phyloP scores from a whole-genome alignment of 2,329 filamentous ascomycete species.

The Ambrosiella beaveri region DNA sequence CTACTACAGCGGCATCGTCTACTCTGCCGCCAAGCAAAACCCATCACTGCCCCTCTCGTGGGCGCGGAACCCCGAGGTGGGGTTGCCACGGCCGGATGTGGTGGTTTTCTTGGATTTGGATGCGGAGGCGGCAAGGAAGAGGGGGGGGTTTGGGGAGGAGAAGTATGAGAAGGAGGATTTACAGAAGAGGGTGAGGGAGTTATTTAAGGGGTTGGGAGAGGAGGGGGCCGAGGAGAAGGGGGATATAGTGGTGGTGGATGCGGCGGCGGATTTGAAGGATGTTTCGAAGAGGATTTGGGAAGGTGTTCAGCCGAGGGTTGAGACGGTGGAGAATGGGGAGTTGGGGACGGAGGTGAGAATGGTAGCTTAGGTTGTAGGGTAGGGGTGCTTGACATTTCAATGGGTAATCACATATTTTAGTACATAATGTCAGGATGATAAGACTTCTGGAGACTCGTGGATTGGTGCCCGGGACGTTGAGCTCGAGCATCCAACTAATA shows the following conservation, averaged over 20 bases:
- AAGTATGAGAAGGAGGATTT: constrained; percentile 73
- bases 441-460: background rate
- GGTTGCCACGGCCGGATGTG: constrained; percentile 71
- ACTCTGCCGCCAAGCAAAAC: constrained; percentile 74
- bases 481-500: constrained; percentile 15
- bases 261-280: constrained; percentile 35
- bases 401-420: background rate
- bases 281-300: constrained; percentile 40
- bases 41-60: constrained; percentile 53
- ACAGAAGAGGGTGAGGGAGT: constrained; percentile 58
- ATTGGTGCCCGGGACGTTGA: constrained; percentile 17
- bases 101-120: constrained; percentile 77
- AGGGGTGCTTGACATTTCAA: background rate
- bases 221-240: constrained; percentile 29
- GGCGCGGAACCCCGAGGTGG: constrained; percentile 71
- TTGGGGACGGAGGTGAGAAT: background rate
- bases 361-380: constrained; percentile 18
- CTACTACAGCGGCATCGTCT: constrained; percentile 87
- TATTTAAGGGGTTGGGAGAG: constrained; percentile 34
- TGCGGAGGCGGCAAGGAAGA: constrained; percentile 49
- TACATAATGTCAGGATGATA: background rate
- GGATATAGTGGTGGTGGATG: constrained; percentile 37
- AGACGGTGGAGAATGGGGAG: constrained; percentile 29
- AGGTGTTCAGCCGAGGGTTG: constrained; percentile 29
- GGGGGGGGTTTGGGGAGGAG: constrained; percentile 81